Conservation (phyloP, 148 eudicot genomes). For the Diospyros lotus region DNA sequence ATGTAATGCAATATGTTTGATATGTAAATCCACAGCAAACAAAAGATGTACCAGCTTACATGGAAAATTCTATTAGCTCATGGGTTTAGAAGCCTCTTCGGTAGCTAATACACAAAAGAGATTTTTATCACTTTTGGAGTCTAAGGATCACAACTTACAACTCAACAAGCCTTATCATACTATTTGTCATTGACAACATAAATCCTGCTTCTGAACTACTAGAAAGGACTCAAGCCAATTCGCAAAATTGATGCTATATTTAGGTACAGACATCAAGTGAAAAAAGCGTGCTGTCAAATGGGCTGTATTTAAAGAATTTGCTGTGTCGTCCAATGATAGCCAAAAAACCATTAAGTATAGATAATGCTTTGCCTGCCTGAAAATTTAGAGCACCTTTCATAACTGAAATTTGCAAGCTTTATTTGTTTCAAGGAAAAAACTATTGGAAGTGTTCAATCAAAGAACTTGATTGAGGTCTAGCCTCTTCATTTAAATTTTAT, state of each 20-base stretch:
- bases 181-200: neutral
- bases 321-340: neutral
- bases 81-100: neutral
- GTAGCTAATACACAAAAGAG: neutral
- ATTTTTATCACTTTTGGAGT: neutral
- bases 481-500: no score
- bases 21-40: neutral
- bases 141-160: neutral
- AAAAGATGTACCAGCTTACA: neutral
- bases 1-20: neutral
- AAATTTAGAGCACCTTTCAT: neutral
- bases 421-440: neutral
- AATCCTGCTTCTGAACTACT: neutral
- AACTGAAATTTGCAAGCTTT: neutral
- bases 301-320: neutral
- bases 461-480: no score
- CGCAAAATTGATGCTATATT: neutral
- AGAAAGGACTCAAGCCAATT: neutral
- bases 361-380: neutral
- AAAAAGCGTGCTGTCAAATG: neutral
- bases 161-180: neutral
- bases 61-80: neutral
- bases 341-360: neutral
- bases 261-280: neutral
- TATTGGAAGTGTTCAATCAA: no score